Evolutionary conservation across 768 basidiomycete genomes (phyloP), one percentile per base, ranked within the genome.

Genomic region (Hericium rajendrae): DNA sequence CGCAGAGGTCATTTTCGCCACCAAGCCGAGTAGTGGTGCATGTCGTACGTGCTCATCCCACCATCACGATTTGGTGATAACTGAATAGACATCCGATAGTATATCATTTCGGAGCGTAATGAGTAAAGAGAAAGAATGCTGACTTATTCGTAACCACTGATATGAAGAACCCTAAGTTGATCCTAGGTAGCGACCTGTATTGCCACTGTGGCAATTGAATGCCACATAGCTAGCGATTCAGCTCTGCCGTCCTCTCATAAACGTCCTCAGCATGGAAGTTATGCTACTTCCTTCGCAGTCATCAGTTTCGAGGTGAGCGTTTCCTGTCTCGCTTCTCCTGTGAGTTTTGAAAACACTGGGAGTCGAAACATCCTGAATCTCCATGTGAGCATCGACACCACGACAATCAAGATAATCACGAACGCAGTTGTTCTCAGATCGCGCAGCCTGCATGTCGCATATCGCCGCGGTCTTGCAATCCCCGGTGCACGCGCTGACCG

Each of bases 21-120:
- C 91, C 6, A 83, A 82, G 63, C 91, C 91, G 6, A 86, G 90
- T 57, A 81, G 78, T 57, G 91, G 91, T 6, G 91, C 89, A 15
- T 89, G 85, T 70, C 84, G 89, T 89, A 66, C 64, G 83, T 80
- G 8, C 26, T 16, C n/a, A 20, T 38, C 32, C 32, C 32, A 32
- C 32, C 8, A 4, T 32, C 9, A 32, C 9, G 9, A 32, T 32
- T 32, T 32, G 32, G 6, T 32, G 32, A 32, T 32, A 32, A 32
- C 32, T 32, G 32, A 32, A 32, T 32, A 32, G 32, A 6, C 1
- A 32, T 8, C 32, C 32, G 9, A 32, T 6, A 32, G 32, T 6
- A 32, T 32, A 10, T 32, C 5, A 32, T 32, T 32, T 32, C 32
- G 32, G 32, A 32, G 32, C 32, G 32, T 8, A 8, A 32, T 32